Evolutionary conservation across 2,329 filamentous ascomycete species (phyloP).

Genomic region (Arachnomyces sp.): DNA sequence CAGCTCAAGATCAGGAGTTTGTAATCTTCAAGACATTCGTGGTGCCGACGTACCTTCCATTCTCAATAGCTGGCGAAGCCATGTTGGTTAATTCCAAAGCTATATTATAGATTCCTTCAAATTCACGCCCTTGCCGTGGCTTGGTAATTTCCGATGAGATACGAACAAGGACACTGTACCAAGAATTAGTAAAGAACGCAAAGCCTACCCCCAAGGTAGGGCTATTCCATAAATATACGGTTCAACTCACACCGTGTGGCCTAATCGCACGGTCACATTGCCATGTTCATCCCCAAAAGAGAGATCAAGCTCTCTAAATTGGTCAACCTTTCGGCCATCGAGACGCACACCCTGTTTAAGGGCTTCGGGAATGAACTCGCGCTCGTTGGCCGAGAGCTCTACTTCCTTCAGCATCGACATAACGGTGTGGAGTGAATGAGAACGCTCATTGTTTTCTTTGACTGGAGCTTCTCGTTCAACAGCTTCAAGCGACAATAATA

Average conservation of each 20-base stretch:
- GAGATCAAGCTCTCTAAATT: slow-evolving; percentile 70
- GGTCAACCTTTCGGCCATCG: slow-evolving; percentile 73
- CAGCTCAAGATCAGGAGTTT: slow-evolving; percentile 7
- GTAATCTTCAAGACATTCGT: slow-evolving; percentile 3
- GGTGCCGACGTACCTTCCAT: slow-evolving; percentile 53
- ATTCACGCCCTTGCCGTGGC: slow-evolving; percentile 79
- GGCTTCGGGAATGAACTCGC: slow-evolving; percentile 74
- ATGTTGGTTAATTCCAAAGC: slow-evolving; percentile 85
- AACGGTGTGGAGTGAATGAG: too few species aligned
- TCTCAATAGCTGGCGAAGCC: slow-evolving; percentile 83
- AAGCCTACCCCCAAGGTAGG: neutral
- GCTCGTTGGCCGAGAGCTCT: slow-evolving; percentile 83
- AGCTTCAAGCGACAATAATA: too few species aligned
- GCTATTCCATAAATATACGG: neutral
- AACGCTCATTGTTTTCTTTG: too few species aligned
- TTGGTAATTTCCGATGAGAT: slow-evolving; percentile 83
- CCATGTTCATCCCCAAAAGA: slow-evolving; percentile 87
- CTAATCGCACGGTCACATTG: slow-evolving; percentile 75
- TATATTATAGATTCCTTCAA: slow-evolving; percentile 93
- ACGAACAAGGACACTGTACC: slow-evolving; percentile 65
- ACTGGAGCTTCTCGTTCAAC: too few species aligned
- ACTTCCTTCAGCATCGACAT: slow-evolving; percentile 71
- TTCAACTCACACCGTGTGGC: slow-evolving; percentile 69
- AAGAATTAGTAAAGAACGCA: slow-evolving; percentile 15
- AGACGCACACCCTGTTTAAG: slow-evolving; percentile 73